Percentiles rank a stretch among this genome's conserved stretches.
Conservation (phyloP, 768 basidiomycete species). For the Pulveroboletus ravenelii region DNA sequence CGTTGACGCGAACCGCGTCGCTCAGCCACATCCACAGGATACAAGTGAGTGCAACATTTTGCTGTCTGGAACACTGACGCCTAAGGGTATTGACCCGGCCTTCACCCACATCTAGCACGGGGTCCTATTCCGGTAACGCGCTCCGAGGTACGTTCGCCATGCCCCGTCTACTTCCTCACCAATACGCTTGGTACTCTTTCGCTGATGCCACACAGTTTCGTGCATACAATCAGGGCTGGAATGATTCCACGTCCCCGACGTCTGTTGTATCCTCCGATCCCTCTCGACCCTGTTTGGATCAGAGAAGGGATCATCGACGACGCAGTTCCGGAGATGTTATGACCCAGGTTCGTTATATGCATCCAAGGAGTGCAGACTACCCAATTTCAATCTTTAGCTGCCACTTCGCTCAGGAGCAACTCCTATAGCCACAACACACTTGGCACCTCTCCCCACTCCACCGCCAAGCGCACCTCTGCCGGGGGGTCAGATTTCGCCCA, state of each 20-base stretch:
- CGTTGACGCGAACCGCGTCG: background rate
- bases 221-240: slow-evolving; percentile 3
- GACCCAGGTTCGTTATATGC: slow-evolving; percentile 17
- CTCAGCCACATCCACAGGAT: slow-evolving; percentile 9
- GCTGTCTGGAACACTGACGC: background rate
- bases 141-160: slow-evolving; percentile 9
- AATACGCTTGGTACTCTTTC: background rate
- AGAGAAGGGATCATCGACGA: slow-evolving; percentile 5
- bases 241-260: slow-evolving; percentile 3
- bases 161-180: background rate
- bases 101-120: background rate
- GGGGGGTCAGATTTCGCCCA: slow-evolving; percentile 6
- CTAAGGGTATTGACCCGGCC: background rate
- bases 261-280: slow-evolving; percentile 1
- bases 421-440: slow-evolving; percentile 14
- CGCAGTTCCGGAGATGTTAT: slow-evolving; percentile 14
- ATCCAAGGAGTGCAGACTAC: background rate
- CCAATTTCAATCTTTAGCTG: slow-evolving; percentile 7
- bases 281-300: slow-evolving; percentile 4
- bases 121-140: slow-evolving; percentile 2
- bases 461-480: slow-evolving; percentile 9
- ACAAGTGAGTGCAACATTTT: slow-evolving; percentile 2
- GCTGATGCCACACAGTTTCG: background rate
- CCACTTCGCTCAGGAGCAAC: slow-evolving; percentile 8
- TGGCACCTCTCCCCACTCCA: slow-evolving; percentile 20